A percentile compares a stretch with the other conserved stretches of the same genome.
These are phyloP conservation scores for Pichia sporocuriosa DNA, from an alignment of 805 yeast genomes.

Conservation along the genomic window DNA sequence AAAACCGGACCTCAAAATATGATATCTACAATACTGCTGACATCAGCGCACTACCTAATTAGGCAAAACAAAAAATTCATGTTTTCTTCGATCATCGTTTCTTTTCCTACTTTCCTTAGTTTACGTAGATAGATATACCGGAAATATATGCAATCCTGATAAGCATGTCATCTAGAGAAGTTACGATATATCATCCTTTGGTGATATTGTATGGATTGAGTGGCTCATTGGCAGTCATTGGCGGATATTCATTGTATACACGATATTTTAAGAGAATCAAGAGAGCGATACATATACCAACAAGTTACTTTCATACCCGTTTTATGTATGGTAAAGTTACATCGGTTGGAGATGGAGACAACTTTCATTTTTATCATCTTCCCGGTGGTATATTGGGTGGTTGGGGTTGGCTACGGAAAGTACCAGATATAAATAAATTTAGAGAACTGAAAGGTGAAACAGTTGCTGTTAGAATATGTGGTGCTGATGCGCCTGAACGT, in stretches of 20 bases:
- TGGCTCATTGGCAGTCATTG: conserved; percentile 30
- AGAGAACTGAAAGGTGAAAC: conserved; percentile 56
- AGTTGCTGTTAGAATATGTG: conserved; percentile 75
- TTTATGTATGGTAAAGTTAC: conserved; percentile 70
- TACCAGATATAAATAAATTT: conserved; percentile 48
- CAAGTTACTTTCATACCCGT: conserved; percentile 34
- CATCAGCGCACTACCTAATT: too few relatives aligned
- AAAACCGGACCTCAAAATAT: too few relatives aligned
- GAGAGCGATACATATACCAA: conserved; percentile 45
- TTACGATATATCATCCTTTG: conserved; percentile 24
- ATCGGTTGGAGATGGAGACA: conserved; percentile 93
- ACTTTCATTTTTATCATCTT: conserved; percentile 84
- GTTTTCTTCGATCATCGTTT: too few relatives aligned
- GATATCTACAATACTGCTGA: too few relatives aligned
- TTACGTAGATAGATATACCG: too few relatives aligned
- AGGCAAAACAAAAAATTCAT: too few relatives aligned
- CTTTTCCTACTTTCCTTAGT: too few relatives aligned
- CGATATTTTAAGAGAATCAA: conserved; percentile 44
- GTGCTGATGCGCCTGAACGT: conserved; percentile 95
- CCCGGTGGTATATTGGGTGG: conserved; percentile 88
- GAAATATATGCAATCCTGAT: too few relatives aligned
- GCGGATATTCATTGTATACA: conserved; percentile 39
- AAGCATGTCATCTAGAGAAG: conserved; percentile 12
- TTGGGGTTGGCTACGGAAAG: conserved; percentile 83
- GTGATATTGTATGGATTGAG: conserved; percentile 27